Base-by-base conservation (phyloP, 192 early-diverging fungal genomes). In the Entophlyctis luteolus region DNA sequence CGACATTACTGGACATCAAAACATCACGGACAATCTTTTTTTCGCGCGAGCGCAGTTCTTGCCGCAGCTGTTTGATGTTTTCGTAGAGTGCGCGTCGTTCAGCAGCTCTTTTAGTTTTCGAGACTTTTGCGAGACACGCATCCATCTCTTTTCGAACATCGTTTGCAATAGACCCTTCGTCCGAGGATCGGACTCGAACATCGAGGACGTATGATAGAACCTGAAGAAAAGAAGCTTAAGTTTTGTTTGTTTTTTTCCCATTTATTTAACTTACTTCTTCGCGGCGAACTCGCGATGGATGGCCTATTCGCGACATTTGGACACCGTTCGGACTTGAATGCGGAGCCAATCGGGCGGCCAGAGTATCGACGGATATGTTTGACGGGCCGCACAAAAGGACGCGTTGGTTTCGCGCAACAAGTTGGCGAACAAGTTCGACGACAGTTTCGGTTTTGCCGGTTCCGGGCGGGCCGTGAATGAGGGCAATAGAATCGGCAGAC, bases 401-500 rank as follows among this genome's bases (percentile, higher is more conserved):
- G 0, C 86, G 75, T 36, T 87, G 73, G 14, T 81, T 79, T 31
- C 77, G 71, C 2, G 75, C 70, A 10, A 70, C 76, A 34, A 97
- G 76, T 67, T 92, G 93, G 27, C 90, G 84, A 28, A 97, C 79
- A 12, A 94, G 75, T 72, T 95, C 94, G 8, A 97, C 87, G 16
- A 91, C 59, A 12, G 91, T 93, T 59, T 91, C 84, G 1, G 94
- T 96, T 71, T 96, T 94, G 39, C 93, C 93, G 18, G 91, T 93
- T 39, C 72, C 70, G 32, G 68, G 53, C 25, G 60, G 52, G 0
- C 55, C 47, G 20, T 59, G 57, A 79, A 22, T 82, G 72, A 14
- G 88, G 77, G 3, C 82, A 68, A 48, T 81, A 79, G 20, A 18
- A 31, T 47, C 34, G 28, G 60, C 60, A 14, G 42, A 5, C 16